Percentiles rank a stretch among this genome's conserved stretches.
Evolutionary conservation across 1,284 basidiomycete genomes (phyloP).

Genomic region (Sporisorium iseilematis-ciliati): DNA sequence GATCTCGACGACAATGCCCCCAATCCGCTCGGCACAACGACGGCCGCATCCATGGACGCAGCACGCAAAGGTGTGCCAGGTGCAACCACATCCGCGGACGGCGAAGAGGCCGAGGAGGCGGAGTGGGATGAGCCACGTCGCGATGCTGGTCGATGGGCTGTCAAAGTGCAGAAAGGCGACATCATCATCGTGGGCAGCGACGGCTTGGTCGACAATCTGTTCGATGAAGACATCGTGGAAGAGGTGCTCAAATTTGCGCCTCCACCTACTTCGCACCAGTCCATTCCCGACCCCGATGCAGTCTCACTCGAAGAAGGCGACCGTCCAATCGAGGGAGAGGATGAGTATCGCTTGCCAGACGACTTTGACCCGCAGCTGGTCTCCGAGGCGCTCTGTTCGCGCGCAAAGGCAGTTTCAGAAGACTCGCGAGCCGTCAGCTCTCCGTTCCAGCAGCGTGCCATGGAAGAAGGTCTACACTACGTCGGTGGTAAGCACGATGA

Average conservation of each 20-base stretch:
- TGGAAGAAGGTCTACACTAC: conserved; percentile 72
- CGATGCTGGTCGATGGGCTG: conserved; percentile 79
- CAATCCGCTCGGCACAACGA: conserved; percentile 45
- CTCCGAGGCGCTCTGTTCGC: conserved; percentile 72
- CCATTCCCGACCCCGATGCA: conserved; percentile 27
- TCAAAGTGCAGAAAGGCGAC: conserved; percentile 85
- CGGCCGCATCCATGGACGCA: conserved; percentile 40
- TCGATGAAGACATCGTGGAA: conserved; percentile 93
- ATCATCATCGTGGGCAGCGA: conserved; percentile 90
- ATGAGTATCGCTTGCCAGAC: conserved; percentile 39
- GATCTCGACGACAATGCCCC: conserved; percentile 56
- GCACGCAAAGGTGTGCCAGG: conserved; percentile 30
- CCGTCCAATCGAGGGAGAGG: conserved; percentile 19
- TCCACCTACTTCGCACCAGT: conserved; percentile 22
- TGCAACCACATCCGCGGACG: conserved; percentile 13
- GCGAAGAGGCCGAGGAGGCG: conserved; percentile 49
- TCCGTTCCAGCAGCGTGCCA: conserved; percentile 74
- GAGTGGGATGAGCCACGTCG: conserved; percentile 64
- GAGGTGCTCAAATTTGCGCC: conserved; percentile 79
- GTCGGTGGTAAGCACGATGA: conserved; percentile 72
- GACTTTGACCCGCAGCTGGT: conserved; percentile 73
- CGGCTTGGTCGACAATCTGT: conserved; percentile 92
- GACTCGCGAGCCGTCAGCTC: conserved; percentile 72
- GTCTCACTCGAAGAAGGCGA: conserved; percentile 19
- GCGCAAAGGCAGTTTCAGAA: conserved; percentile 73